A percentile compares a stretch with the other conserved stretches of the same genome.
Evolutionary conservation across 306 rosid species (phyloP).

Genomic region (Mimosa pudica): DNA sequence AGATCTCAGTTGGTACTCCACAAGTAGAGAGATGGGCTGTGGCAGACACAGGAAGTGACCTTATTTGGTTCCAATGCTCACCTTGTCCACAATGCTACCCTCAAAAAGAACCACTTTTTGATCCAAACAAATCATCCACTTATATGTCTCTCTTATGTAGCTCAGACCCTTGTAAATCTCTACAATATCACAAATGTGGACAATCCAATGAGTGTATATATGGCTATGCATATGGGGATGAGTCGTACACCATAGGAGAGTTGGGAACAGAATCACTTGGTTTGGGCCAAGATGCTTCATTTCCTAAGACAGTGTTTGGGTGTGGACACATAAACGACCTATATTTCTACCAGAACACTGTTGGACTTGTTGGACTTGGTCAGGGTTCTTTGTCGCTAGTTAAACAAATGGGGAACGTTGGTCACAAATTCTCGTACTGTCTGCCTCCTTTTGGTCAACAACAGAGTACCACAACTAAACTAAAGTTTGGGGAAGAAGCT

Average conservation of each 20-base stretch:
- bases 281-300: conserved; percentile 4
- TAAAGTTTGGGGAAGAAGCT: neutral
- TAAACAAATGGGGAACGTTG: neutral
- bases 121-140: neutral
- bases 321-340: neutral
- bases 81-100: neutral
- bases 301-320: neutral
- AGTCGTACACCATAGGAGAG: neutral
- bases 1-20: neutral
- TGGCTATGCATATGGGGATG: conserved; percentile 1
- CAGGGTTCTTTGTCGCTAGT: neutral
- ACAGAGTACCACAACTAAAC: neutral
- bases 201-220: neutral
- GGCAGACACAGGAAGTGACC: neutral
- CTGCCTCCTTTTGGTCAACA: neutral
- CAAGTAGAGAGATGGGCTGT: neutral
- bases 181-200: neutral
- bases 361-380: neutral
- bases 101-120: neutral
- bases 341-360: too few relatives aligned
- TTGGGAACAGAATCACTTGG: conserved; percentile 15
- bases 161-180: neutral
- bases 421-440: neutral
- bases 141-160: neutral
- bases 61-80: neutral